A percentile compares a stretch with the other conserved stretches of the same genome.
Conservation (phyloP, 768 basidiomycete genomes). For the Phlebiopsis flavidoalba region DNA sequence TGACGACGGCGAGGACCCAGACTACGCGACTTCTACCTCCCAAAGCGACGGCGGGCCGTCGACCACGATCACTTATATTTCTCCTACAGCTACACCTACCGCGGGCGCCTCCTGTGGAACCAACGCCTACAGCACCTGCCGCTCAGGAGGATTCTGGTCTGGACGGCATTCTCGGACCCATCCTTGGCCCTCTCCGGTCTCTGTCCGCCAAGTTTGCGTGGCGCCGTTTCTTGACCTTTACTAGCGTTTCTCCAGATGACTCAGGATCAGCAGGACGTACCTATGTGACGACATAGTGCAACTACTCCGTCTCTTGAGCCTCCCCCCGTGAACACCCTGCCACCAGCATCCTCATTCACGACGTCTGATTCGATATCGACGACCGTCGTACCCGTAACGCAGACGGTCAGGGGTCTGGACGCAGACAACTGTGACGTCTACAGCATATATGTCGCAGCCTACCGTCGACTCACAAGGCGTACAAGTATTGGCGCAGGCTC, state of each 20-base stretch:
- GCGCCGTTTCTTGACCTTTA: background rate
- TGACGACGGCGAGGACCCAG: background rate
- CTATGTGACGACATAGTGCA: background rate
- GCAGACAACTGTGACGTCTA: constrained; percentile 1
- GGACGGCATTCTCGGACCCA: background rate
- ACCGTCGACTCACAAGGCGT: background rate
- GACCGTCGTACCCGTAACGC: background rate
- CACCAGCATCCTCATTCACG: background rate
- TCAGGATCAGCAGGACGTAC: background rate
- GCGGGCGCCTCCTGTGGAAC: background rate
- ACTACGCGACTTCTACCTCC: background rate
- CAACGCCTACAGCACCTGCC: background rate
- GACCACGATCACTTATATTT: background rate
- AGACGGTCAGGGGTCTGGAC: background rate
- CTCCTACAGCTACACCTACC: background rate
- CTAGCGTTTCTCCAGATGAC: background rate
- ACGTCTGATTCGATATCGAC: background rate
- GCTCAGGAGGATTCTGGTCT: background rate
- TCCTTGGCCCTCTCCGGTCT: background rate
- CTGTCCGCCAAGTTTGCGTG: background rate
- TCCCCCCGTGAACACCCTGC: background rate
- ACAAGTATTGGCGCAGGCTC: background rate
- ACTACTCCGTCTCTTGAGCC: too few relatives aligned
- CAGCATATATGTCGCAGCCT: background rate
- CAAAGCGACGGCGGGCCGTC: background rate